Percentiles rank a stretch among this genome's conserved stretches.
Conservation (phyloP, 2,329 filamentous ascomycete genomes). For the Diaporthe citriasiana region DNA sequence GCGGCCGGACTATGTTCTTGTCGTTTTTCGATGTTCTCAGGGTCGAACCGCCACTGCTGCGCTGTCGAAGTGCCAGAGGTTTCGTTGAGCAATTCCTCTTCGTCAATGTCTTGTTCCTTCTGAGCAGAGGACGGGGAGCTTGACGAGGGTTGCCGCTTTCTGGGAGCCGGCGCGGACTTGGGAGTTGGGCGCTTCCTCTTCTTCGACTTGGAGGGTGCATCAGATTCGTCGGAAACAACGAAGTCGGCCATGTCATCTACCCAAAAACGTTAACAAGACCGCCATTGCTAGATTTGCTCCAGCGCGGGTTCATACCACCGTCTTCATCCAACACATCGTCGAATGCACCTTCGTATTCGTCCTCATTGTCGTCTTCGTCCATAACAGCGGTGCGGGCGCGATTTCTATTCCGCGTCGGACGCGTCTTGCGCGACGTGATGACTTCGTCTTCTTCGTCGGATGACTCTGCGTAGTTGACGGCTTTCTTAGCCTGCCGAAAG, state of each 20-base stretch:
- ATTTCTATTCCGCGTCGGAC: conserved; percentile 56
- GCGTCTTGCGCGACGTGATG: conserved; percentile 63
- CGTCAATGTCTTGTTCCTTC: conserved; percentile 63
- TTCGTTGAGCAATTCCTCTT: conserved; percentile 69
- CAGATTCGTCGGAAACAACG: conserved; percentile 87
- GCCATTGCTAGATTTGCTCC: neutral
- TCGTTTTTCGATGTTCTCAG: conserved; percentile 58
- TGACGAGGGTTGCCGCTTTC: conserved; percentile 74
- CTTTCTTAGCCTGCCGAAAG: conserved; percentile 62
- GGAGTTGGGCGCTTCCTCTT: conserved; percentile 80
- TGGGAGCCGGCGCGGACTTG: conserved; percentile 61
- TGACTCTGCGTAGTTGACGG: conserved; percentile 87
- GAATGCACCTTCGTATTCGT: conserved; percentile 74
- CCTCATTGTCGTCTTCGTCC: conserved; percentile 79
- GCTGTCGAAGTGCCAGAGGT: conserved; percentile 78
- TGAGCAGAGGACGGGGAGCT: conserved; percentile 52
- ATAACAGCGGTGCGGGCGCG: conserved; percentile 72
- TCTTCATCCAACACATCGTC: conserved; percentile 73
- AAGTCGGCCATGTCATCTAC: conserved; percentile 86
- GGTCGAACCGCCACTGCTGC: conserved; percentile 82
- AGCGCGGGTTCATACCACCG: conserved; percentile 63
- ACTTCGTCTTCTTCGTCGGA: conserved; percentile 85
- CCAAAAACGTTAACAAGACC: neutral
- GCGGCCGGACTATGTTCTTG: conserved; percentile 45
- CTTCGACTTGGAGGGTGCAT: conserved; percentile 73